Evolutionary conservation across 306 rosid species (phyloP).

Genomic region (Vigna hirtella): DNA sequence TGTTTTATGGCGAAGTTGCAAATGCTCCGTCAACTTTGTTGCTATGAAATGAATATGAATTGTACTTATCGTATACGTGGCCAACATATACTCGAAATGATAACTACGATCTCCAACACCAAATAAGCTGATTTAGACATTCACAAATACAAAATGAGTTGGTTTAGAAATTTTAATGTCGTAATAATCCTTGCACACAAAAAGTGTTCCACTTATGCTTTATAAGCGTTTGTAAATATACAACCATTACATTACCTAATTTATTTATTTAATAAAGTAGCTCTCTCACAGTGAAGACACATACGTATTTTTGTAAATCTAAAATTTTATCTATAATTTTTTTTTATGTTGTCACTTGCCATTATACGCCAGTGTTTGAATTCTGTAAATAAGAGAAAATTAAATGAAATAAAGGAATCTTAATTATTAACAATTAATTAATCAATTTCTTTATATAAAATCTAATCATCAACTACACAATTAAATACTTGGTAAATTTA

Average conservation of each 20-base stretch:
- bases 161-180: constrained; percentile 16
- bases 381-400: no score
- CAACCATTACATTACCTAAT: background rate
- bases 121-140: constrained; percentile 41
- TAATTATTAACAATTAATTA: no score
- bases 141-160: background rate
- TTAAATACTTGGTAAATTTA: no score
- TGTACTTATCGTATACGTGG: constrained; percentile 53
- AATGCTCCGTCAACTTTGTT: constrained; percentile 40
- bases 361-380: background rate
- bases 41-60: constrained; percentile 35
- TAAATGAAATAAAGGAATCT: no score
- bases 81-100: constrained; percentile 34
- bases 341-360: background rate
- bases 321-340: background rate
- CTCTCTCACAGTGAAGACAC: background rate
- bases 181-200: background rate
- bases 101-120: constrained; percentile 33
- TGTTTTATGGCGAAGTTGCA: constrained; percentile 41
- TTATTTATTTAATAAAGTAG: background rate
- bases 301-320: background rate
- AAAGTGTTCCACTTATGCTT: background rate
- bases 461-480: background rate
- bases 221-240: background rate
- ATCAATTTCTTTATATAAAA: no score